Conservation (phyloP, 345 rosid genomes). For the Eucalyptus camaldulensis region DNA sequence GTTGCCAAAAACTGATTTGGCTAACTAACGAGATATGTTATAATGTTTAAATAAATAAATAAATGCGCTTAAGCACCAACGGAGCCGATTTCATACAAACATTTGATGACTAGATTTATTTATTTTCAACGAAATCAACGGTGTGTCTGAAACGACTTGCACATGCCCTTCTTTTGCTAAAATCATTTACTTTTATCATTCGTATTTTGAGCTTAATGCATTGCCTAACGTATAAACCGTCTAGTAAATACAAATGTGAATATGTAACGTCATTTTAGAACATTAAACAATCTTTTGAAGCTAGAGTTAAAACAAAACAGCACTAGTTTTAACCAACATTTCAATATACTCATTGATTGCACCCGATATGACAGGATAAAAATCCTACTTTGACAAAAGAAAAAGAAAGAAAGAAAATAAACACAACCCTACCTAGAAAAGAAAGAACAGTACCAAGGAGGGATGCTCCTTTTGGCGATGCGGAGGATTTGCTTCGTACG, state of each 20-base stretch:
- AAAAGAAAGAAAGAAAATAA: background rate
- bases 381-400: background rate
- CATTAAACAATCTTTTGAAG: background rate
- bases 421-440: background rate
- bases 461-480: background rate
- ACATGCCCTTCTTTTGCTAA: background rate
- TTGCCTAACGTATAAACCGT: background rate
- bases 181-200: background rate
- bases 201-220: background rate
- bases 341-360: background rate
- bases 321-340: background rate
- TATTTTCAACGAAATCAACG: background rate
- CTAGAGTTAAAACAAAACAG: background rate
- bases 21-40: background rate
- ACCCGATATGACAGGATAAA: background rate
- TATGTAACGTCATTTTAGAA: background rate
- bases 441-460: background rate
- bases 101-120: background rate
- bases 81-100: background rate
- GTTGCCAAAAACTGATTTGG: background rate
- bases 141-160: background rate
- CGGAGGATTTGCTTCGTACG: background rate
- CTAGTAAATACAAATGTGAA: background rate
- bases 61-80: background rate
- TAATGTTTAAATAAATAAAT: background rate